Conservation (phyloP, 495 filamentous ascomycete genomes). For the Aspergillus campestris region DNA sequence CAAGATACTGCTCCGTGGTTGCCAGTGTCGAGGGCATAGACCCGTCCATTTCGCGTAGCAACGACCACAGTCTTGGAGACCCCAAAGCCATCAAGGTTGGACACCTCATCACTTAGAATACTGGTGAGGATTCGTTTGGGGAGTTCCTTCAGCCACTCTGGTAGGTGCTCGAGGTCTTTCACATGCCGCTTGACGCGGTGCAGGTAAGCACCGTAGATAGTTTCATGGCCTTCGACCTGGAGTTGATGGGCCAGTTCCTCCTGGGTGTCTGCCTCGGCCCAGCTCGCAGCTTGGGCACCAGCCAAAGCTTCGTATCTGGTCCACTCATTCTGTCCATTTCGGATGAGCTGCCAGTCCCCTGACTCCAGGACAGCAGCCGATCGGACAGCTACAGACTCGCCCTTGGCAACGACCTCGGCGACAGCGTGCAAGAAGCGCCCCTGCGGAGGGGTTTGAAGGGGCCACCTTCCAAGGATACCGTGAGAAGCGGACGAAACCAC, state of each 20-base stretch:
- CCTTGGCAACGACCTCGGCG: conserved; percentile 70
- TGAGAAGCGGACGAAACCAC: conserved; percentile 71
- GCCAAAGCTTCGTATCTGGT: conserved; percentile 72
- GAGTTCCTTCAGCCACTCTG: conserved; percentile 57
- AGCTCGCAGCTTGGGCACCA: conserved; percentile 64
- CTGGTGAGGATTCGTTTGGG: conserved; percentile 59
- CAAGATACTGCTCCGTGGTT: conserved; percentile 69
- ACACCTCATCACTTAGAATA: conserved; percentile 52
- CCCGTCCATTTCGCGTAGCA: conserved; percentile 68
- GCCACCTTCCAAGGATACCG: conserved; percentile 65
- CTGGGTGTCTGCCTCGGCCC: conserved; percentile 60
- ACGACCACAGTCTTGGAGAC: conserved; percentile 75
- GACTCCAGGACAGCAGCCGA: conserved; percentile 59
- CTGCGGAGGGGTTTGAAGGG: conserved; percentile 35
- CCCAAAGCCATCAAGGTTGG: conserved; percentile 71
- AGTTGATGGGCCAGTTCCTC: conserved; percentile 72
- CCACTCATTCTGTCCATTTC: conserved; percentile 77
- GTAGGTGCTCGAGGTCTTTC: conserved; percentile 70
- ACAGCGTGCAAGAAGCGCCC: conserved; percentile 53
- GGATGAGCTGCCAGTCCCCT: conserved; percentile 77
- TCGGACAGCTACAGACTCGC: conserved; percentile 63
- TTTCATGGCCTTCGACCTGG: conserved; percentile 78
- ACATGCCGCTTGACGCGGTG: conserved; percentile 80
- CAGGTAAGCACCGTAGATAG: conserved; percentile 68
- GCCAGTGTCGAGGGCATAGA: conserved; percentile 72